Evolutionary conservation across 352 stramenopile genomes (phyloP).

Genomic region (Pythium periplocum): DNA sequence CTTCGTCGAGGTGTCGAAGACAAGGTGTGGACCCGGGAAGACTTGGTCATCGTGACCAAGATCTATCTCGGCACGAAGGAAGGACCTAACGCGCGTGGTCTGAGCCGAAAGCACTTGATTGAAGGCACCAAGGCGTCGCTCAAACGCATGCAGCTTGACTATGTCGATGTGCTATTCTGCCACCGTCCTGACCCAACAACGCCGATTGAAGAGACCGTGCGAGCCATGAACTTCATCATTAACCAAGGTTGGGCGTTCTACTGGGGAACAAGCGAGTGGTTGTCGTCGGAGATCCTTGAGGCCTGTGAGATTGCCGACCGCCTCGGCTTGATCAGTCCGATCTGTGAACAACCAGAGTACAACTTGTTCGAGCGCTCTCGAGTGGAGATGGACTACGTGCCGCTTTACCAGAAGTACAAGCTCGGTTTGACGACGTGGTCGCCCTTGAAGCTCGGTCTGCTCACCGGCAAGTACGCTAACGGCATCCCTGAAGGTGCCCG

Average conservation of each 20-base stretch:
- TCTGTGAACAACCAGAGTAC: constrained; percentile 52
- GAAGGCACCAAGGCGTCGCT: too few relatives aligned
- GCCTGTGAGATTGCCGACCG: too few relatives aligned
- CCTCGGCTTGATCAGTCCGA: constrained; percentile 9
- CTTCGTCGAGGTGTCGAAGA: constrained; percentile 16
- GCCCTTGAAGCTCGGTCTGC: constrained; percentile 43
- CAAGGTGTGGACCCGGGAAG: constrained; percentile 6
- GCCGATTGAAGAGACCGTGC: too few relatives aligned
- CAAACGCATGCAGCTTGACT: constrained; percentile 4
- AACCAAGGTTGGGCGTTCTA: constrained; percentile 22
- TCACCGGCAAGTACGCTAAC: constrained; percentile 75
- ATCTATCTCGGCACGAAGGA: constrained; percentile 15
- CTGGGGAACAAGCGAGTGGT: constrained; percentile 5
- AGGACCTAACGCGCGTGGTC: neutral
- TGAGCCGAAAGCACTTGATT: too few relatives aligned
- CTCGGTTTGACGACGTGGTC: too few relatives aligned
- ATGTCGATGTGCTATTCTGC: constrained; percentile 23
- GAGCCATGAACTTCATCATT: constrained; percentile 14
- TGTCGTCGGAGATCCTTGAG: too few relatives aligned
- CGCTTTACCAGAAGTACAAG: constrained; percentile 52
- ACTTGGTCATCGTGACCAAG: constrained; percentile 19
- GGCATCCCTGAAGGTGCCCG: constrained; percentile 51
- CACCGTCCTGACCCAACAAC: too few relatives aligned
- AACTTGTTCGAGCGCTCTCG: constrained; percentile 45
- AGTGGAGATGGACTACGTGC: constrained; percentile 47